phyloP scores from a whole-genome alignment of 306 rosid species.

The Fagus crenata region DNA sequence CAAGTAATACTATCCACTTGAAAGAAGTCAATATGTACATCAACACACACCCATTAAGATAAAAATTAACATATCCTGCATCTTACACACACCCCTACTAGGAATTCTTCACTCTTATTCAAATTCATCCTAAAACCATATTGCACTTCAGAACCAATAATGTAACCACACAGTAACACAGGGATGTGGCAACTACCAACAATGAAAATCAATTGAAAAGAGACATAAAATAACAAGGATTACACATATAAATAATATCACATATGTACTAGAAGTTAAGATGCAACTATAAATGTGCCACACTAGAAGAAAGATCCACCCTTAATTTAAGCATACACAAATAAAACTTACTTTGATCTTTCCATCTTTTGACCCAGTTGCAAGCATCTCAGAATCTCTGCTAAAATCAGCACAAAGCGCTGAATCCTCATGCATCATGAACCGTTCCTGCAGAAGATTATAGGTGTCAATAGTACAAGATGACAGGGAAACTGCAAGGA shows the following conservation, averaged over 20 bases:
- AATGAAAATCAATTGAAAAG: not conserved
- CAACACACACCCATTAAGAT: not conserved
- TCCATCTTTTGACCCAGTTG: conserved; percentile 96
- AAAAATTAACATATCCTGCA: conserved; percentile 11
- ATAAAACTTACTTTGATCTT: conserved; percentile 81
- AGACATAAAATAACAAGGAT: not conserved
- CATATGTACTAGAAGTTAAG: not conserved
- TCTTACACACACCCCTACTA: conserved; percentile 4
- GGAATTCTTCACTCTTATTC: not conserved
- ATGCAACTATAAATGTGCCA: not conserved
- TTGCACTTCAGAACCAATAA: not conserved
- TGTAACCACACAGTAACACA: conserved; percentile 6
- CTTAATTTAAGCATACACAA: conserved; percentile 24
- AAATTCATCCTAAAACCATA: not conserved
- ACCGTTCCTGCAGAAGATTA: conserved; percentile 72
- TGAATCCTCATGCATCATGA: conserved; percentile 98
- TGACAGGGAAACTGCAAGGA: not conserved
- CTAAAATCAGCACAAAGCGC: conserved; percentile 96
- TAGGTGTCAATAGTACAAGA: not conserved
- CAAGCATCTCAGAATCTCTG: conserved; percentile 94
- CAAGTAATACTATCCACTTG: not conserved
- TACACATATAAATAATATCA: not conserved
- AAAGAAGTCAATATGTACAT: not conserved
- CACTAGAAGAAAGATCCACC: not conserved
- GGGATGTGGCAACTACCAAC: not conserved